Evolutionary conservation across 1,139 yeast genomes (phyloP).

Genomic region (Scheffersomyces lignicola): DNA sequence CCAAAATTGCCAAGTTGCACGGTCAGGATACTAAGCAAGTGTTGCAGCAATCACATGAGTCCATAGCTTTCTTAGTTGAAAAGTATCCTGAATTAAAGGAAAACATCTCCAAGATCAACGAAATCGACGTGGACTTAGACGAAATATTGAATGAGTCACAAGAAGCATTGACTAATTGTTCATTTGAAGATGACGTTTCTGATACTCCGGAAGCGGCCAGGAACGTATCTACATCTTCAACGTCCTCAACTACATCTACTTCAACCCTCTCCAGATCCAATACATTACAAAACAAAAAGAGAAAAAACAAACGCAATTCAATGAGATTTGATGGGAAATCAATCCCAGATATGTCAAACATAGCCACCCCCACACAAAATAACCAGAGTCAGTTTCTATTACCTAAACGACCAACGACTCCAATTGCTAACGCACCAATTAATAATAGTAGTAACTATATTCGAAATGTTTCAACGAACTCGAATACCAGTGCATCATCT

Average conservation of each 20-base stretch:
- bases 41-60: conserved; percentile 33
- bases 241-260: background rate
- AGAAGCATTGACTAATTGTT: conserved; percentile 31
- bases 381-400: conserved; percentile 17
- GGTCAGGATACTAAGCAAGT: conserved; percentile 46
- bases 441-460: conserved; percentile 7
- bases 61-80: conserved; percentile 27
- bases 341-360: conserved; percentile 20
- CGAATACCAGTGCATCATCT: background rate
- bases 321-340: conserved; percentile 24
- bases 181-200: conserved; percentile 41
- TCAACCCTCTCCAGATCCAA: conserved; percentile 15
- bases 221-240: background rate
- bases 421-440: conserved; percentile 14
- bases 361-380: conserved; percentile 22
- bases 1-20: conserved; percentile 46
- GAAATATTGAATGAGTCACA: conserved; percentile 35
- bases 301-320: conserved; percentile 35
- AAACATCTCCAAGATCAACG: conserved; percentile 27
- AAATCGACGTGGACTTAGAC: conserved; percentile 34
- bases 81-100: conserved; percentile 41
- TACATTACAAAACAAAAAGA: conserved; percentile 25
- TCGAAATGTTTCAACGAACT: conserved; percentile 3
- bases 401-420: conserved; percentile 21
- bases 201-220: conserved; percentile 21